A percentile compares a stretch with the other conserved stretches of the same genome.
phyloP scores from a whole-genome alignment of 371 early-diverging fungal species.

The Smittium mucronatum region DNA sequence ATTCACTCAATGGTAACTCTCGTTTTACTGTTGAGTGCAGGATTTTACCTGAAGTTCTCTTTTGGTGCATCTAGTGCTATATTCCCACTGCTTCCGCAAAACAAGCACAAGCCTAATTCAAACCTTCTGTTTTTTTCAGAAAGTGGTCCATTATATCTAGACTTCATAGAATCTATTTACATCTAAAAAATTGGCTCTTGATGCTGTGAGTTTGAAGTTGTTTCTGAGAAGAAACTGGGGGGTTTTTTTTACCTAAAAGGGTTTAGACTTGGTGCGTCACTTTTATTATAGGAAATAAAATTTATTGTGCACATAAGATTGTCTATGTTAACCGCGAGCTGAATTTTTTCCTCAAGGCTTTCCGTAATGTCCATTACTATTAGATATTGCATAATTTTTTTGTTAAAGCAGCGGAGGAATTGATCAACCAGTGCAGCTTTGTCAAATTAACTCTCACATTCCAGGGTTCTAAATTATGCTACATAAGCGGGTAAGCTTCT shows the following conservation, averaged over 20 bases:
- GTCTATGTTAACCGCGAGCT: constrained; percentile 1
- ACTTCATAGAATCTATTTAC: not conserved
- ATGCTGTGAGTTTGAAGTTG: not conserved
- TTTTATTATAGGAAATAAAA: not conserved
- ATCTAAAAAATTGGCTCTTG: not conserved
- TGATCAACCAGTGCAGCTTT: constrained; percentile 6
- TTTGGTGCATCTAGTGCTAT: not conserved
- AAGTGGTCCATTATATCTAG: not conserved
- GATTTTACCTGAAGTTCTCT: not conserved
- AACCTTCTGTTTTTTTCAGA: constrained; percentile 4
- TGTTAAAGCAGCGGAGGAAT: not conserved
- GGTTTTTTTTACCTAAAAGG: not conserved
- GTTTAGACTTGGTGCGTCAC: not conserved
- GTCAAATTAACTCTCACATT: not conserved
- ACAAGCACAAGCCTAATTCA: not conserved
- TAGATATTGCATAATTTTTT: constrained; percentile 4
- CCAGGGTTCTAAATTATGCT: constrained; percentile 1
- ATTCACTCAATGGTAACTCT: constrained; percentile 1
- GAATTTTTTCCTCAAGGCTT: constrained; percentile 2
- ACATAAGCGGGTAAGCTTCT: constrained; percentile 4
- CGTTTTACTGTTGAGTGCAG: constrained; percentile 1
- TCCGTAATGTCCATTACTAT: not conserved
- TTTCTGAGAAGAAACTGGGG: not conserved
- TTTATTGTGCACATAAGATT: not conserved
- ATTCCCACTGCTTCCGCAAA: not conserved